Evolutionary conservation across 768 basidiomycete species (phyloP), one percentile per base, ranked within the genome.

Genomic region (Kwoniella sp.): DNA sequence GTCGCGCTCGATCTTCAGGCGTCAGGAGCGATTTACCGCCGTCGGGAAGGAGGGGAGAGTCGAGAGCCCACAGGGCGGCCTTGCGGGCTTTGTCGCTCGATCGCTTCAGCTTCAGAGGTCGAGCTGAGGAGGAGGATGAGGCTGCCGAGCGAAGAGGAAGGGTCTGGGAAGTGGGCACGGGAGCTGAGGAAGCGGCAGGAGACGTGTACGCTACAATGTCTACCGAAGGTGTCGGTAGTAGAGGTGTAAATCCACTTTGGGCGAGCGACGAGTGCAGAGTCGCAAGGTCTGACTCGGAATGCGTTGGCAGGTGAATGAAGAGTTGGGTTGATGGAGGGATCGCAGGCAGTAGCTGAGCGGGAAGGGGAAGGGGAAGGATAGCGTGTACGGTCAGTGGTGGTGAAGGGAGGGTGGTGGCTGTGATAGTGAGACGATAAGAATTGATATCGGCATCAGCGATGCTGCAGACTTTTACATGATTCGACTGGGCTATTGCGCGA

Each of bases 11-110:
- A 78, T 98, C 95, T 41, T 86, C 89, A 26, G 87, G 84, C 12
- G 93, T 93, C 50, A 97, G 86, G 31, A 96, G 86, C 26, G 88
- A 84, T 63, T 92, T 90, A 9, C 91, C 85, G 77, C 95, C 91
- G 65, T 95, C 90, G 9, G 86, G 83, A 0, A 90, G 86, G 2
- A 90, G 86, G 0, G 87, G 84, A 1, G 90, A 86, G 41, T 83
- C 88, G 31, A 94, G 84, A 0, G 91, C 84, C 94, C 94, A 96
- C 37, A 97, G 84, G 0, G 91, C 91, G 68, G 92, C 90, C 82
- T 93, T 95, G 54, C 89, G 86, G 9, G 90, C 88, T 65, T 87
- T 84, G 71, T 88, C 87, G 9, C 83, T 58, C 52, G 66, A 59
- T n/a, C 73, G 57, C 26, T 71, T 71, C 5, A 80, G 70, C 8